Base-by-base conservation (phyloP, 2,329 filamentous ascomycete genomes). In the Neofusicoccum ribis region DNA sequence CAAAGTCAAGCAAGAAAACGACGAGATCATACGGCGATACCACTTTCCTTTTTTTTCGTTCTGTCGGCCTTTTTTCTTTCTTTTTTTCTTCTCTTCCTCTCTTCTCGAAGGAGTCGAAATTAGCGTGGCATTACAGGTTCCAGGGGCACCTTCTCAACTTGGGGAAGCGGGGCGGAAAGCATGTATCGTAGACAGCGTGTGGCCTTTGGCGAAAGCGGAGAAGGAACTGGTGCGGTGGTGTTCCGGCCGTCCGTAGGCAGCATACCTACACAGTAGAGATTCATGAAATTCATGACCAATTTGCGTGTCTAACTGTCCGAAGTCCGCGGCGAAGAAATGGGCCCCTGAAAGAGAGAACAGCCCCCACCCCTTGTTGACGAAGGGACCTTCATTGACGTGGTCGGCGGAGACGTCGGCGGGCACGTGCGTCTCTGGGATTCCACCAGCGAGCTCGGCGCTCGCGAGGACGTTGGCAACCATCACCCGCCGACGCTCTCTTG, bases 391-490 rank as follows among this genome's bases (percentile, higher is more conserved):
- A 34, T 59, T 64, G 52, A 64, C 63, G 63, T 64, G 63, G 51
- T 64, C 63, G 63, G 50, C 43, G 56, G 54, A 46, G 23, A 15
- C 41, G 12, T 36, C 39, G 23, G 52, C 37, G 20, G 54, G 31
- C 56, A 44, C 56, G 56, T 60, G 56, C 56, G 31, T 43, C 31
- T 46, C 56, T 23, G 56, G 23, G 43, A 60, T 47, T 60, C 56
- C 50, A 31, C 27, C 52, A 20, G 63, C 63, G 63, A 64, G 51
- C 44, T 64, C 63, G 63, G 63, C 51, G 63, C 34, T 44, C 23
- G 34, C 41, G 23, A 54, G 39, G 39, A 47, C 27, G 41, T 31
- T 36, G 41, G 56, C 27, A 47, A 27, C 20, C 41, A 44, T 56
- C 61, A 27, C 12, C 49, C 61, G 31, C 49, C 49, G 23, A 47